phyloP scores from a whole-genome alignment of 1,284 basidiomycete species.

The Polyporus tsugae region DNA sequence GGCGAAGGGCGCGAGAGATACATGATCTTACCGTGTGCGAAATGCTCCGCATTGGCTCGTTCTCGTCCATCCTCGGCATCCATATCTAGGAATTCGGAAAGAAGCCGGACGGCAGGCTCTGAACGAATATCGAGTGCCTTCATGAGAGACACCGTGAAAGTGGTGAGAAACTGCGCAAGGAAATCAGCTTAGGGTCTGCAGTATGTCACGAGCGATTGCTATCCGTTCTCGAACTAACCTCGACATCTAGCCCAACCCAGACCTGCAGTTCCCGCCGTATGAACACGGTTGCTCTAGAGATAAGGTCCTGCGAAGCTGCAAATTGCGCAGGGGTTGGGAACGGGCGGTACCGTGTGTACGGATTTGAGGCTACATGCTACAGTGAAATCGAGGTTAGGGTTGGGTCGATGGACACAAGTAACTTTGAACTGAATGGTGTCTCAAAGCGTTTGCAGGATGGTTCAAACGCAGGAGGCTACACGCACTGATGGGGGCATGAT shows the following conservation, averaged over 20 bases:
- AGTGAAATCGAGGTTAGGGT: constrained; percentile 23
- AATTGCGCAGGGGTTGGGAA: constrained; percentile 86
- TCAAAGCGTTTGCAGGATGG: neutral
- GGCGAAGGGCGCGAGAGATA: neutral
- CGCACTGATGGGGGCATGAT: neutral
- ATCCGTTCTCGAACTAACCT: constrained; percentile 56
- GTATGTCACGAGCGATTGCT: neutral
- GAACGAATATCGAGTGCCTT: constrained; percentile 89
- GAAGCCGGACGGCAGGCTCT: constrained; percentile 81
- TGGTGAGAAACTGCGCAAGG: constrained; percentile 68
- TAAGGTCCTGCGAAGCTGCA: constrained; percentile 72
- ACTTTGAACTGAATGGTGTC: constrained; percentile 4
- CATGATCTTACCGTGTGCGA: constrained; percentile 77
- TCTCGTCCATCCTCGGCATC: constrained; percentile 58
- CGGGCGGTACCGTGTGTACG: constrained; percentile 81
- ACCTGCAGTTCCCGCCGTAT: constrained; percentile 85
- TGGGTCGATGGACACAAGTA: constrained; percentile 1
- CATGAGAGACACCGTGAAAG: constrained; percentile 85
- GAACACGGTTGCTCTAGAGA: constrained; percentile 80
- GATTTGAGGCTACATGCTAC: constrained; percentile 88
- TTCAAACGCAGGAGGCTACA: neutral
- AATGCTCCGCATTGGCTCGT: constrained; percentile 83
- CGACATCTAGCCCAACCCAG: constrained; percentile 85
- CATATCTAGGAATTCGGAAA: constrained; percentile 87
- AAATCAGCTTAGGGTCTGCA: constrained; percentile 12